Evolutionary conservation across 2,329 filamentous ascomycete species (phyloP), one percentile per base, ranked within the genome.

Genomic region (Colletotrichum destructivum): DNA sequence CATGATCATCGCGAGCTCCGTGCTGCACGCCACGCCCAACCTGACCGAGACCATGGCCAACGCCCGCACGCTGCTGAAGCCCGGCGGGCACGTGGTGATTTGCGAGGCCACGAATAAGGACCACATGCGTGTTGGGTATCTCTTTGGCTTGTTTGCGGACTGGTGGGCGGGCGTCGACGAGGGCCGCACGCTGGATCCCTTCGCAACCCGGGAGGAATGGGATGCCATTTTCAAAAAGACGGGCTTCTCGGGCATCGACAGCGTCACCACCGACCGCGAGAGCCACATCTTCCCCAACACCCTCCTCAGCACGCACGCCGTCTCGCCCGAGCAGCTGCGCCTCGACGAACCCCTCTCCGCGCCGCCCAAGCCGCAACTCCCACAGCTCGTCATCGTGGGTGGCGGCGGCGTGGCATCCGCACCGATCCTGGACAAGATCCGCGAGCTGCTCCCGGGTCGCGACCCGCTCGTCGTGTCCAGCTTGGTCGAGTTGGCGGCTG

Each of bases 121-220:
- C 15, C 35, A 61, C 13, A 44, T 75, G 12, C 78, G 78, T 44
- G 76, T 40, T 0, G 62, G 55, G 4, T 69, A 35, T 13, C 26
- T 59, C 13, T 65, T 69, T 13, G 62, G 80, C 56, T 66, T 21
- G 71, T 77, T 82, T 1, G 66, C 75, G 0, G 79, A 78, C 15
- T 81, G 79, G 78, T 80, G 77, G 76, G 60, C 77, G 2, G 77
- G 76, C 26, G 26, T 54, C 0, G 68, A 76, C 2, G 78, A 79
- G 9, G 76, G 74, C 2, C 71, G 76, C 4, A 12, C 54, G 3
- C 61, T 60, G 7, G 62, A 60, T 78, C 81, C 11, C 76, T 74
- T 47, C n/a, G 68, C 80, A 9, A 55, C 72, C 0, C 44, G 69
- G 0, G 72, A 76, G 0, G 26, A 73, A 9, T 82, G 80, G 81